Evolutionary conservation across 768 basidiomycete genomes (phyloP).

Genomic region (Kwoniella pini): DNA sequence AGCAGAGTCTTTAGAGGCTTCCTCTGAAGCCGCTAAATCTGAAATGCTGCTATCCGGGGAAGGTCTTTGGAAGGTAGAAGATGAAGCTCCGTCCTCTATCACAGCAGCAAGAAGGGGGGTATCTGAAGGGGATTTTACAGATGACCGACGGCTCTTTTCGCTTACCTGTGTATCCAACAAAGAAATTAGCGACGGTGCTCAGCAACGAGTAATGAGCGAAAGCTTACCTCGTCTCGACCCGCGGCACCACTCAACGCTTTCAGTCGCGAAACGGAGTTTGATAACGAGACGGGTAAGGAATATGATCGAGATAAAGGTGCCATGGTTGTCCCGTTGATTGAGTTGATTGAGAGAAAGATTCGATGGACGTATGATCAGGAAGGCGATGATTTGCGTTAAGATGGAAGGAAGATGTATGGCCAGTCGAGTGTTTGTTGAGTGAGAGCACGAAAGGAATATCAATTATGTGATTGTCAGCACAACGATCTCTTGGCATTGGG

Average conservation of each 20-base stretch:
- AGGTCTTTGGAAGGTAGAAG: conserved; percentile 11
- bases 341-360: too few species aligned
- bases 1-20: neutral
- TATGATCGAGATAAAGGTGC: conserved; percentile 51
- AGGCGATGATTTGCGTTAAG: too few species aligned
- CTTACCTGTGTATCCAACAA: conserved; percentile 26
- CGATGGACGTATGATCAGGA: too few species aligned
- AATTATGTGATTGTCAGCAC: conserved; percentile 13
- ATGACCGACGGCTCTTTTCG: conserved; percentile 16
- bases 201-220: neutral
- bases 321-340: too few species aligned
- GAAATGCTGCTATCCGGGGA: conserved; percentile 10
- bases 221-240: conserved; percentile 51
- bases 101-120: conserved; percentile 13
- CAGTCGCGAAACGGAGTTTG: conserved; percentile 44
- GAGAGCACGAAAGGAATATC: neutral
- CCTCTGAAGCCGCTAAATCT: conserved; percentile 7
- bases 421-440: neutral
- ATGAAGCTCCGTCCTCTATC: conserved; percentile 11
- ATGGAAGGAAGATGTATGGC: too few species aligned
- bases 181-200: neutral
- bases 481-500: conserved; percentile 20
- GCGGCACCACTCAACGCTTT: conserved; percentile 50
- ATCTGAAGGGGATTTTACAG: neutral
- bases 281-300: conserved; percentile 51